Base-by-base conservation (phyloP, 1,139 yeast species). In the Hansenula anomala region DNA sequence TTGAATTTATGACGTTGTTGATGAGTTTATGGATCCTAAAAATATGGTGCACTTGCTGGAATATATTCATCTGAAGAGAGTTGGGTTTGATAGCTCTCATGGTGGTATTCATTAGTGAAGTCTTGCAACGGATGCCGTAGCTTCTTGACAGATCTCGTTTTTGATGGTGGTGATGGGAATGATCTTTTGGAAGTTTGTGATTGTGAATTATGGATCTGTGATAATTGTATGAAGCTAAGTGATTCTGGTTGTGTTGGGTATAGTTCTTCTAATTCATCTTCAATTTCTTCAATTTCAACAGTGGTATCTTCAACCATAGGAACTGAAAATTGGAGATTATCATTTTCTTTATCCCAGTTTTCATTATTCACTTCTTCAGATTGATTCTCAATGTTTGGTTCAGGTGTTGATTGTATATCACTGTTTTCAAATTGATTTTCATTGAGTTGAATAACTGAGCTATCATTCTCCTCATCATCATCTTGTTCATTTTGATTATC, bases 211-310 rank as follows among this genome's bases (percentile, higher is more conserved):
- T 20, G 40, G 7, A 51, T 20, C 34, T 49, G 55, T 8, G 56
- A 42, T 17, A 52, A 39, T 27, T 45, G 46, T 1, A 39, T 31
- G 3, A 42, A 15, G 15, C 33, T 34, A 25, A 52, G 28, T 4
- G 49, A 44, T 26, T 52, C 55, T 6, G 53, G 55, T 30, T 53
- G 58, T 8, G 56, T 45, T 6, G 58, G 58, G 25, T 47, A 53
- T 15, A 53, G 36, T 20, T 53, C 57, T 27, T 49, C 53, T n/a
- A 51, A 20, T 34, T 53, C 57, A 31, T 49, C 48, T 1, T 45
- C 49, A 15, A 51, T 46, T 24, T 52, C 55, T 14, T 43, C 40
- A n/a, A 41, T 17, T 9, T 27, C 25, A 2, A 26, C n/a, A 15
- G 29, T 13, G 6, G 28, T 32, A 15, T 33, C 40, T 25, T 38